Evolutionary conservation across 2,329 filamentous ascomycete species (phyloP).

Genomic region (Exserohilum turcica): DNA sequence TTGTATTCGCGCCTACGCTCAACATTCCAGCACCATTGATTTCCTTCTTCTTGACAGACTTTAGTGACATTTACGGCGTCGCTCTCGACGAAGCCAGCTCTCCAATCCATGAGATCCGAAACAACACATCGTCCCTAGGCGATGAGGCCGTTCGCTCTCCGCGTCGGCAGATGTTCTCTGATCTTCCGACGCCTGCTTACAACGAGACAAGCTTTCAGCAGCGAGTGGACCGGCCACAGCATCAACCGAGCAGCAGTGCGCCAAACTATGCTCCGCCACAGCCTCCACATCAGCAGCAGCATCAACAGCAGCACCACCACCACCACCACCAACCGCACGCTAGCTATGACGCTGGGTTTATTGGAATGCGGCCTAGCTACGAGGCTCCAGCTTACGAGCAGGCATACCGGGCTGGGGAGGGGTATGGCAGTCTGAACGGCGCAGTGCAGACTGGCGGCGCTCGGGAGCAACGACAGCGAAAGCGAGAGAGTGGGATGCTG

Average conservation of each 20-base stretch:
- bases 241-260: constrained; percentile 28
- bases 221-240: constrained; percentile 32
- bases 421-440: constrained; percentile 45
- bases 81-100: constrained; percentile 62
- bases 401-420: constrained; percentile 34
- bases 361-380: constrained; percentile 57
- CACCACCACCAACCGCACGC: constrained; percentile 31
- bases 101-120: constrained; percentile 53
- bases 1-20: constrained; percentile 95
- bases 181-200: constrained; percentile 68
- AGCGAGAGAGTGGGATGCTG: constrained; percentile 48
- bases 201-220: constrained; percentile 60
- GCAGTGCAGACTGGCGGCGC: constrained; percentile 32
- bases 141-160: constrained; percentile 68
- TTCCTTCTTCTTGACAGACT: constrained; percentile 90
- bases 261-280: constrained; percentile 32
- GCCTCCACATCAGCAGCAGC: constrained; percentile 30
- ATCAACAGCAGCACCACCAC: constrained; percentile 25
- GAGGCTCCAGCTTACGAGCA: constrained; percentile 45
- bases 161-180: constrained; percentile 68
- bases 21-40: constrained; percentile 97
- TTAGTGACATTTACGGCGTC: constrained; percentile 79
- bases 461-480: constrained; percentile 40
- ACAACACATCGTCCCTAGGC: constrained; percentile 49
- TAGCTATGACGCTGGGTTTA: constrained; percentile 58